Evolutionary conservation across 257 asterid genomes (phyloP), one percentile per base, ranked within the genome.

Genomic region (Solanum virginianum): DNA sequence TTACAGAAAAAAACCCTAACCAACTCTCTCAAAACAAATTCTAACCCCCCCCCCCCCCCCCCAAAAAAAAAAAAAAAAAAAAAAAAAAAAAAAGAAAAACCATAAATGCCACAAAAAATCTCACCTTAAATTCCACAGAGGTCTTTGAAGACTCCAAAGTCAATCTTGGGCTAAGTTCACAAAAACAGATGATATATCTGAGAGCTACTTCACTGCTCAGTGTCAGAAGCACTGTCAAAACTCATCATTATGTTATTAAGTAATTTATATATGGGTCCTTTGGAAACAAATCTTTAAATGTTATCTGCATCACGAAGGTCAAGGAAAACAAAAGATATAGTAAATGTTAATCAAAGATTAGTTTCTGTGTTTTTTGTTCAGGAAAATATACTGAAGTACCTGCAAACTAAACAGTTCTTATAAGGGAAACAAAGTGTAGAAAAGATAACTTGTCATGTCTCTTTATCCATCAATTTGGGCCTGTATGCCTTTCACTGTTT

Each of bases 81-180:
- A 29, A 29, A 2, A 29, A 29, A 2, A 3, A 29, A 29, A 29
- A 29, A 3, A 29, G 32, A 29, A 29, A 2, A 29, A 29, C 32
- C 56, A 53, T 56, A 80, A 68, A 62, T 17, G 20, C 26, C 47
- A 80, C 60, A 71, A 70, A 84, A n/a, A 86, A 81, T 56, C 71
- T 85, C 86, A 94, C 98, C 98, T 89, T 93, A 87, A 96, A 96
- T 87, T 94, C 98, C 88, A 96, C 97, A 69, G 89, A 86, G 85
- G 92, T 87, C 92, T 91, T 91, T 71, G 94, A 88, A 39, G 92
- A 93, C 86, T 93, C 99, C 75, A 92, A 91, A 81, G 91, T 87
- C 49, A 93, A 92, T 89, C 93, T 90, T 70, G 98, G 97, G 89
- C 99, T 94, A 96, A 87, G 87, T 96, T 93, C 91, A 96, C 86